Conservation (phyloP, 441 rosid species). For the Adansonia madagascariensis region DNA sequence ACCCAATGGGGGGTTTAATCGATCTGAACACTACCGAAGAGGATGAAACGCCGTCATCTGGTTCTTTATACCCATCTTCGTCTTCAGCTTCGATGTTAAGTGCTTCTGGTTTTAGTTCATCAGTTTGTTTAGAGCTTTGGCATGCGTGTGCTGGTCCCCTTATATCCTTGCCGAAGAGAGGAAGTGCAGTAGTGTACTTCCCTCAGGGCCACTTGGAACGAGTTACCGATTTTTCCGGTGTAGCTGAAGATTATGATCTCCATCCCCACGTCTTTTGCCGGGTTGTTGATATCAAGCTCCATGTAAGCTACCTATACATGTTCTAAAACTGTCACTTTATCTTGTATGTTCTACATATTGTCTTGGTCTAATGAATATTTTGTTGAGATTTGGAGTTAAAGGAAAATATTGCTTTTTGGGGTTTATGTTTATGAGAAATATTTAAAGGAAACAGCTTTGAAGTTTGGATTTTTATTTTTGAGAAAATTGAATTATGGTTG, state of each 20-base stretch:
- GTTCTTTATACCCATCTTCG: conserved; percentile 58
- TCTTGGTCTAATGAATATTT: neutral
- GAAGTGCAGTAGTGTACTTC: conserved; percentile 78
- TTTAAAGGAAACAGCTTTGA: neutral
- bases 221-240: conserved; percentile 63
- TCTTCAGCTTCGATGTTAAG: conserved; percentile 54
- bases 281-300: conserved; percentile 93
- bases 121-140: conserved; percentile 90
- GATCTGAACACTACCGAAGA: conserved; percentile 95
- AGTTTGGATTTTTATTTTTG: neutral
- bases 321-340: neutral
- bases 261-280: conserved; percentile 86
- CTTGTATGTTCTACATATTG: neutral
- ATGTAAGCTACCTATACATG: conserved; percentile 48
- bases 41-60: conserved; percentile 74
- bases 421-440: neutral
- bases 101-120: conserved; percentile 45
- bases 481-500: neutral
- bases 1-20: conserved; percentile 70
- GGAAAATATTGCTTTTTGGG: conserved; percentile 25
- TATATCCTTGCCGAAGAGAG: conserved; percentile 80
- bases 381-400: conserved; percentile 13
- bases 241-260: conserved; percentile 57
- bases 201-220: conserved; percentile 96
- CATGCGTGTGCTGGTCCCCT: conserved; percentile 99